Conservation (phyloP, 495 filamentous ascomycete genomes). For the Usnea hakonensis region DNA sequence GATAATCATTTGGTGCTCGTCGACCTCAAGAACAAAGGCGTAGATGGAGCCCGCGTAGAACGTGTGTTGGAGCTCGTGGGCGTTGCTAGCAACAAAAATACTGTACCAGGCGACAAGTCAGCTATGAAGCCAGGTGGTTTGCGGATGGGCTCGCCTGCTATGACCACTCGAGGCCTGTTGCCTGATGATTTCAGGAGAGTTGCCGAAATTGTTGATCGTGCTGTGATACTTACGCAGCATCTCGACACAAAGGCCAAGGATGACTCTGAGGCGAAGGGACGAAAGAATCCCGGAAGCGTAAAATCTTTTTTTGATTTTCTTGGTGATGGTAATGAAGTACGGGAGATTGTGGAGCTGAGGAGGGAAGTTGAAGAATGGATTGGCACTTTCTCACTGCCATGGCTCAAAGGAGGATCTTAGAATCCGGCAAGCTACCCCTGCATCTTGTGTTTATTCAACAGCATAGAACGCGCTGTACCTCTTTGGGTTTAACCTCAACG, state of each 20-base stretch:
- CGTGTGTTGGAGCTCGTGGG: conserved; percentile 88
- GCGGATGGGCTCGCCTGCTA: conserved; percentile 88
- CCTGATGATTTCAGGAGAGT: conserved; percentile 84
- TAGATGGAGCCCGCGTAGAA: conserved; percentile 93
- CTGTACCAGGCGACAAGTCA: conserved; percentile 89
- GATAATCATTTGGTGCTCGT: conserved; percentile 94
- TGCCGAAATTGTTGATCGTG: conserved; percentile 87
- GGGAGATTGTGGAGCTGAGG: conserved; percentile 78
- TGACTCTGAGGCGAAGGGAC: conserved; percentile 64
- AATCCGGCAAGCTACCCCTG: background rate
- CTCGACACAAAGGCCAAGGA: conserved; percentile 74
- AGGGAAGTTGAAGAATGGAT: conserved; percentile 96
- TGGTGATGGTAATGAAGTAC: conserved; percentile 70
- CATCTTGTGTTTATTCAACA: background rate
- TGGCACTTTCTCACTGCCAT: conserved; percentile 82
- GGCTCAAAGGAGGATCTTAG: conserved; percentile 46
- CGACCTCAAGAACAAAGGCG: conserved; percentile 84
- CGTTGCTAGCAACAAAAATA: conserved; percentile 98
- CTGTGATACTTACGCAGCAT: conserved; percentile 73
- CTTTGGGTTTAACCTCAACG: background rate
- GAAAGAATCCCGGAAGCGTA: conserved; percentile 68
- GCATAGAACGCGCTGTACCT: background rate
- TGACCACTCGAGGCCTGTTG: conserved; percentile 90
- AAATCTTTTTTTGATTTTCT: conserved; percentile 81
- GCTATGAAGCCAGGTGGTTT: conserved; percentile 87